Evolutionary conservation across 805 yeast genomes (phyloP), one percentile per base, ranked within the genome.

Genomic region (Ogataea henricii): DNA sequence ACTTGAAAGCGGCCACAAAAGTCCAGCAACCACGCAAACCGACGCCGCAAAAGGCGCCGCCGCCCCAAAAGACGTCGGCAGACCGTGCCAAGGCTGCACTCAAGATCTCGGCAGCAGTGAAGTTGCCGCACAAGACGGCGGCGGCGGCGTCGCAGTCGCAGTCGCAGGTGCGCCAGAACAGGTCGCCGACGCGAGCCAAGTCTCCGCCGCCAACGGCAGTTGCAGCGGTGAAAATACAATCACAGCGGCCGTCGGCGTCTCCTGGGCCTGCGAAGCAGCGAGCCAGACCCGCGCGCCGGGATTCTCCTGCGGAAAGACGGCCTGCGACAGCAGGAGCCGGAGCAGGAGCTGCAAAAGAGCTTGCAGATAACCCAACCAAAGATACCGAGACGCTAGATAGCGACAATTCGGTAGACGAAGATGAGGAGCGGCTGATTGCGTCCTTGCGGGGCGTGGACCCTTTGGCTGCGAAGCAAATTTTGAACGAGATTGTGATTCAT

Each of bases 401-500:
- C 32, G 66, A 56, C 27, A 51, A 50, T 18, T 48, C 57, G 2
- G 45, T 48, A 4, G 56, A 55, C n/a, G 58, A 55, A 12, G 62
- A 61, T 18, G 69, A 63, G 26, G 63, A 55, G n/a, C 58, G 59
- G 39, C 54, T 79, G 18, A 76, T 79, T 40, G 63, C 67, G n/a
- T 71, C 77, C 6, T 62, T 77, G 38, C 63, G 73, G 49, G 97
- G 96, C 2, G 87, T 92, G 9, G 98, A 92, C 65, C 82, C 79
- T 46, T 58, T 60, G 3, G 85, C 96, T 0, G 96, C 95, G 9
- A 79, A 79, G 53, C 96, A 89, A 63, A 91, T 92, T 43, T 70
- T 92, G 47, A 87, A 86, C 53, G 97, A 92, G 61, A 89, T 92
- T 49, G 86, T 92, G 21, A 86, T 90, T 4, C 83, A 83, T 46